Base-by-base conservation (phyloP, 257 asterid species). In the Solanum bukasovii region DNA sequence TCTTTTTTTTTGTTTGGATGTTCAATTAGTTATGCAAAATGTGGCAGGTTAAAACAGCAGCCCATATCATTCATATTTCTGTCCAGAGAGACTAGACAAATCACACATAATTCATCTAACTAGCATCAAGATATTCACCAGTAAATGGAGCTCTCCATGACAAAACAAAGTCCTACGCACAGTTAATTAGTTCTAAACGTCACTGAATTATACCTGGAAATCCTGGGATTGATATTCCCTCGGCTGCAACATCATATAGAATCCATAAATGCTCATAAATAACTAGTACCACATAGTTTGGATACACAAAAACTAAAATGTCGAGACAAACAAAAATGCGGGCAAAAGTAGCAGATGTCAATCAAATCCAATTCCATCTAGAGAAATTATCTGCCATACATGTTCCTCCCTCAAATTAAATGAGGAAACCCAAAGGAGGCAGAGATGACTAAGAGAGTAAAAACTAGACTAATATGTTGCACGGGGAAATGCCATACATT, bases 301-400 rank as follows among this genome's bases (percentile, higher is more conserved):
- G 85, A 29, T 46, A 46, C 63, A 46, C 20, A 40, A 9, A 46
- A 44, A 81, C 35, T 46, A 27, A 40, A 81, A 46, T 16, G 40
- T 25, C 7, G 4, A 78, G 63, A 44, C 21, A 31, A 21, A 38
- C 13, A 6, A 72, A 86, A 72, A 49, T 49, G 38, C 52, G 31
- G 56, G 42, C 13, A 37, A 44, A 46, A 78, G 44, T 27, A 72
- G 29, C 46, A 72, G 85, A 44, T 73, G 88, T 33, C 14, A 86
- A 86, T 71, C 34, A 33, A 86, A 86, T 72, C 35, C 83, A 86
- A 59, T 71, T 44, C 63, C 88, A 86, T 29, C 70, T 86, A 86
- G 59, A 85, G 49, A 52, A 16, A 67, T 67, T 46, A 9, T 85
- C 63, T 67, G 21, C 87, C 75, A 67, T 38, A 65, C 83, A 87